Conservation (phyloP, 805 yeast species). For the Starmerella davenportii region DNA sequence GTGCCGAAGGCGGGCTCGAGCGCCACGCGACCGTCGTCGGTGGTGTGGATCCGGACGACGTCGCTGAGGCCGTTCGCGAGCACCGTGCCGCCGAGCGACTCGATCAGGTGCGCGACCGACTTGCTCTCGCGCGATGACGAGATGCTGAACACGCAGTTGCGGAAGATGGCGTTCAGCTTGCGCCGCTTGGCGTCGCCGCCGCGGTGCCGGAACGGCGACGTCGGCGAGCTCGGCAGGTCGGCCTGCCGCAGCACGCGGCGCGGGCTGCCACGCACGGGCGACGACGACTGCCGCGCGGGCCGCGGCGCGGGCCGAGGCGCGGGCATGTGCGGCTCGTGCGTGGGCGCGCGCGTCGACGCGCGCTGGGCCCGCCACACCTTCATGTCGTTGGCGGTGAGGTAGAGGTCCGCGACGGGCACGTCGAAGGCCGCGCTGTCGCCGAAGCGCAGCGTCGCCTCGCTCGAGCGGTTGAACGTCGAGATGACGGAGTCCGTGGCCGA, state of each 20-base stretch:
- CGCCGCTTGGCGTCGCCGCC: neutral
- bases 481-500: neutral
- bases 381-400: constrained; percentile 5
- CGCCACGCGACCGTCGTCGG: neutral
- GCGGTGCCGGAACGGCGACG: neutral
- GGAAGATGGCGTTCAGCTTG: neutral
- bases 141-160: constrained; percentile 3
- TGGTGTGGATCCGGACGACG: neutral
- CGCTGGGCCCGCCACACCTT: neutral
- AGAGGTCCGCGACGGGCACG: constrained; percentile 5
- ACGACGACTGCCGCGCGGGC: neutral
- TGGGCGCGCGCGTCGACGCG: neutral
- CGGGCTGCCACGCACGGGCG: neutral
- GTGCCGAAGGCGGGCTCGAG: constrained; percentile 4
- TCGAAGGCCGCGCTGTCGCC: neutral
- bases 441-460: neutral
- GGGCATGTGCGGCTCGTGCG: neutral
- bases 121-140: constrained; percentile 3
- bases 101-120: constrained; percentile 1
- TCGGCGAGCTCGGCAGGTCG: neutral
- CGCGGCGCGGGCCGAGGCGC: neutral
- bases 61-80: constrained; percentile 4
- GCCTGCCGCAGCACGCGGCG: neutral
- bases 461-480: neutral
- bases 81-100: constrained; percentile 4